Evolutionary conservation across 1,284 basidiomycete genomes (phyloP), one percentile per base, ranked within the genome.

Genomic region (Acaromyces ingoldii): DNA sequence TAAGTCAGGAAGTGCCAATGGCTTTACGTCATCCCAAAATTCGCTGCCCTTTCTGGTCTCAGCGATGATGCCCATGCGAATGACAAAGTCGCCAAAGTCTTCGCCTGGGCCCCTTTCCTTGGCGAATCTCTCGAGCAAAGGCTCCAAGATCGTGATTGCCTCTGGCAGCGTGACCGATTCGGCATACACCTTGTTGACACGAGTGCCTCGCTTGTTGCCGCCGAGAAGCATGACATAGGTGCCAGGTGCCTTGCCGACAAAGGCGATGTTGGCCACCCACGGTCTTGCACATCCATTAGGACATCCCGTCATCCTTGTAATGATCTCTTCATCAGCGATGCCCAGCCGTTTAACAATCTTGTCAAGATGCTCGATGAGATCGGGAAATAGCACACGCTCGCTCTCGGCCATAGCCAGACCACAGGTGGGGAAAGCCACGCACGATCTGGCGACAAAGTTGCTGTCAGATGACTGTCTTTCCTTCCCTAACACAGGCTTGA

Each of bases 341-440:
- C 93, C 93, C 64, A 85, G 87, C 73, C 91, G 87, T 75, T 97
- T 91, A 72, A 89, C 90, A 28, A 97, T 87, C 77, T 85, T 84
- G 80, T 98, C 95, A 24, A 98, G 86, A 79, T 97, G 97, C 79
- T 90, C 88, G 60, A 97, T 82, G 41, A 98, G 84, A 22, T 93
- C 69, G 7, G 95, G 95, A 22, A 45, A 45, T n/a, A 98, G 81
- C 77, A 96, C 97, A 84, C 89, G 60, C 52, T 95, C 91, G 10
- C 88, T 91, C 78, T 95, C 91, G 25, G 91, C 91, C 89, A 93
- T 93, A 11, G 91, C 91, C 36, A 93, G 82, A 67, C 88, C 87
- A 65, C 63, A 99, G 3, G 93, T 98, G 5, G 95, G 93, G 82
- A 98, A 95, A 1, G 93, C 87, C 55, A 99, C 93, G 78, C 95